Conservation (phyloP, 768 basidiomycete genomes). For the Trichaptum fuscoviolaceum region DNA sequence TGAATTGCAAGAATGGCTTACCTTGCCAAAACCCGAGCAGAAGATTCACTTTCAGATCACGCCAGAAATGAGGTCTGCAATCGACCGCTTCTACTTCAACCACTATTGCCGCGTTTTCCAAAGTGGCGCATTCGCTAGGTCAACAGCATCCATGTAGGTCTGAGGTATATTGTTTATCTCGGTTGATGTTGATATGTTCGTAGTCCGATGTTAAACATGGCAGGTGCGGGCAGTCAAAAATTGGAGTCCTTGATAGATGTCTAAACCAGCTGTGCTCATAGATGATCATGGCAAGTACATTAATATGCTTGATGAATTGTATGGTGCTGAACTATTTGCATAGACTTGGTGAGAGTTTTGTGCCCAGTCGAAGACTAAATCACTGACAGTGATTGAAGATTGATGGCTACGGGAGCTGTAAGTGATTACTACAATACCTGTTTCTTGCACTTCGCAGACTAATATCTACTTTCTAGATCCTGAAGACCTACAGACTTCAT, state of each 20-base stretch:
- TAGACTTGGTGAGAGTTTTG: constrained; percentile 41
- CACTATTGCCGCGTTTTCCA: constrained; percentile 88
- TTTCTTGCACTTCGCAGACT: neutral
- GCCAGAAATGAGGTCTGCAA: constrained; percentile 63
- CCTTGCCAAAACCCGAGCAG: constrained; percentile 45
- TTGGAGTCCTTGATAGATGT: constrained; percentile 6
- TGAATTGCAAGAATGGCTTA: constrained; percentile 84
- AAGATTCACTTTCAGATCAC: constrained; percentile 60
- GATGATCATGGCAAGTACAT: constrained; percentile 71
- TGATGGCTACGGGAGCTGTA: constrained; percentile 81
- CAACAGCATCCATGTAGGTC: constrained; percentile 85
- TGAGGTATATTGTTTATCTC: constrained; percentile 6
- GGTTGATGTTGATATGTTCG: constrained; percentile 6
- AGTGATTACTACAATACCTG: constrained; percentile 23
- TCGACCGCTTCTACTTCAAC: constrained; percentile 87
- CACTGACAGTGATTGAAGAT: constrained; percentile 37
- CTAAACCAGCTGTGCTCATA: constrained; percentile 21
- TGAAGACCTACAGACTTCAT: constrained; percentile 66
- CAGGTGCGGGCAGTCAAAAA: constrained; percentile 40
- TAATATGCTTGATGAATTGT: constrained; percentile 8
- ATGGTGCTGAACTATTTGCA: constrained; percentile 13
- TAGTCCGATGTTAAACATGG: constrained; percentile 87
- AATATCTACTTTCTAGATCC: constrained; percentile 49
- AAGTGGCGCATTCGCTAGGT: constrained; percentile 83
- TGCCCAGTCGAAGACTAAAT: neutral